Base-by-base conservation (phyloP, 2,329 filamentous ascomycete species). In the Alternaria sp. region DNA sequence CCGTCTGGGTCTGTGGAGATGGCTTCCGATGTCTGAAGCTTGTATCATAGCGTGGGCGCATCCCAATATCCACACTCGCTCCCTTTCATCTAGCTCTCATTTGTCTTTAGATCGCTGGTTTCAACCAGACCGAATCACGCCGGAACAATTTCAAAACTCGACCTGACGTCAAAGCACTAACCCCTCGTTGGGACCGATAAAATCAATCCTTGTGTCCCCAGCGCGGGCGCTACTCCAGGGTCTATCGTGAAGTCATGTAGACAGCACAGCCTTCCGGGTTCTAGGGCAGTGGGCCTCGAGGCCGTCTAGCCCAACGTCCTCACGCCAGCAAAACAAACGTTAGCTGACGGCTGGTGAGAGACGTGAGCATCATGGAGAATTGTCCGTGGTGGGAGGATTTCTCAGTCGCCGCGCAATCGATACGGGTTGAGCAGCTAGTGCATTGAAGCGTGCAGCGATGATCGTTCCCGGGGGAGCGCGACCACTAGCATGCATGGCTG, bases 381-480 rank as follows among this genome's bases (percentile, higher is more conserved):
- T 16, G 46, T 16, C 18, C 7, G 30, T 4, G 30, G 46, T 30
- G 30, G 34, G 6, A 34, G 30, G 9, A 24, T 46, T 36, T 24
- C 48, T 38, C 24, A 32, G 62, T 58, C 57, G 54, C 57, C 64
- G 55, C 64, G 69, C 65, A 70, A 71, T 71, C 69, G 68, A 69
- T 70, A 70, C 51, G 57, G 32, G 48, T 43, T 54, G 44, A 22
- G 38, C 49, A 39, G 55, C 55, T 69, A 61, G 60, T 61, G 65
- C 58, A 62, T 59, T 54, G 38, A 48, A 53, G 42, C 48, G 32
- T 57, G 62, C 65, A 69, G 58, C 65, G 60, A 68, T 70, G 66
- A 59, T 59, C 43, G 46, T 47, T 52, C 43, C 49, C 61, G 42
- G 46, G 46, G 20, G 43, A 54, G 43, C 47, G 58, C 58, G 53